A percentile compares a stretch with the other conserved stretches of the same genome.
phyloP scores from a whole-genome alignment of 805 yeast species.

The Saccharomycopsis amapae region DNA sequence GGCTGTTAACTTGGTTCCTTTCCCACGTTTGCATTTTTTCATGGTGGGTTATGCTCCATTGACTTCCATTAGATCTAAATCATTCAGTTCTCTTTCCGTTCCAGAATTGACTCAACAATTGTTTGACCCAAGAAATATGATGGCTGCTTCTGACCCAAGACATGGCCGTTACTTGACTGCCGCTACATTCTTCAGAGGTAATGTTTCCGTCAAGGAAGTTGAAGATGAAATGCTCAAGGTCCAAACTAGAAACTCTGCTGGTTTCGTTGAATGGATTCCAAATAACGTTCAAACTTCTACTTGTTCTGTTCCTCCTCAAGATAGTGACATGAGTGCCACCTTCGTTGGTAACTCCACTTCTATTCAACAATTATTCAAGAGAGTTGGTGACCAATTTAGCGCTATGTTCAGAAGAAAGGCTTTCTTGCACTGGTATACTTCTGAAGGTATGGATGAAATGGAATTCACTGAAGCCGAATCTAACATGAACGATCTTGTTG shows the following conservation, averaged over 20 bases:
- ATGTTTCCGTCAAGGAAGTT: slow-evolving; percentile 86
- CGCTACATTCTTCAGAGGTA: slow-evolving; percentile 92
- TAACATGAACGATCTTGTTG: slow-evolving; percentile 80
- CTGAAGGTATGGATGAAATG: slow-evolving; percentile 94
- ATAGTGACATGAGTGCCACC: slow-evolving; percentile 82
- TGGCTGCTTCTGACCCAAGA: slow-evolving; percentile 92
- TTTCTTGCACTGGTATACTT: slow-evolving; percentile 92
- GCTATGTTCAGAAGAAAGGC: slow-evolving; percentile 93
- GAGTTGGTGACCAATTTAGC: slow-evolving; percentile 83
- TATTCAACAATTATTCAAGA: slow-evolving; percentile 81
- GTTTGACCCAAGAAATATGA: slow-evolving; percentile 88
- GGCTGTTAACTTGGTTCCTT: slow-evolving; percentile 91
- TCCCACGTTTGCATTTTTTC: slow-evolving; percentile 92
- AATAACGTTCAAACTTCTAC: slow-evolving; percentile 91
- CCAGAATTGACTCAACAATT: slow-evolving; percentile 91
- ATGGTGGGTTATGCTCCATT: slow-evolving; percentile 95
- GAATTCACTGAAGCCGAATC: slow-evolving; percentile 94
- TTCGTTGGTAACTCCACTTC: slow-evolving; percentile 91
- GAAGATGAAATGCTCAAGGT: slow-evolving; percentile 88
- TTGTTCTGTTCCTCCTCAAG: slow-evolving; percentile 85
- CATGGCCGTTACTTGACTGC: slow-evolving; percentile 88
- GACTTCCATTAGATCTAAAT: slow-evolving; percentile 70
- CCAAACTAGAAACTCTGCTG: slow-evolving; percentile 71
- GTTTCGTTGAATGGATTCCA: slow-evolving; percentile 95
- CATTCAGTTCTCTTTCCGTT: slow-evolving; percentile 78